A percentile compares a stretch with the other conserved stretches of the same genome.
Conservation (phyloP, 345 rosid species). For the Kandelia obovata region DNA sequence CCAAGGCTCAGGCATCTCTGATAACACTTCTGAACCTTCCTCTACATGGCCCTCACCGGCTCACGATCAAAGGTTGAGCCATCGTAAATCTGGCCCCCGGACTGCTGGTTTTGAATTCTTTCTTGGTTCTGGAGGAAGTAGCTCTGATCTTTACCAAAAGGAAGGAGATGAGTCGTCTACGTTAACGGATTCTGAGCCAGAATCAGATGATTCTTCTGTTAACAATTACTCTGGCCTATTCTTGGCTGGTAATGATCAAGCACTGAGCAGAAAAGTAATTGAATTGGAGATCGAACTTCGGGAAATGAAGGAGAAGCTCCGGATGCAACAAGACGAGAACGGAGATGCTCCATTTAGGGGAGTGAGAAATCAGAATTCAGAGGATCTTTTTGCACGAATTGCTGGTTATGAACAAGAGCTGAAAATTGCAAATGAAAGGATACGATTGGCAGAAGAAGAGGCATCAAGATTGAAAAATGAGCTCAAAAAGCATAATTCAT, state of each 20-base stretch:
- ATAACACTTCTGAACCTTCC: constrained; percentile 22
- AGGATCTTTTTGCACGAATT: constrained; percentile 34
- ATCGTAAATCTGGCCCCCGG: constrained; percentile 31
- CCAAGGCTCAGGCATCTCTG: constrained; percentile 34
- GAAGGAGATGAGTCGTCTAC: constrained; percentile 66
- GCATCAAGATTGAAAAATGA: constrained; percentile 41
- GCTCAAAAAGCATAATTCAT: constrained; percentile 33
- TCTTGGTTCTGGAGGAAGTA: constrained; percentile 46
- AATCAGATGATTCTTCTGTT: constrained; percentile 52
- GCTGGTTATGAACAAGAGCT: constrained; percentile 46
- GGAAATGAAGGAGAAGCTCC: constrained; percentile 25
- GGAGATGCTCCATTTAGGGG: constrained; percentile 25
- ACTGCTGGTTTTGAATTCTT: constrained; percentile 41
- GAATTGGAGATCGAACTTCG: constrained; percentile 33
- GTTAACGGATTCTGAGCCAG: constrained; percentile 72
- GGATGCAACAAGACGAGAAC: constrained; percentile 27
- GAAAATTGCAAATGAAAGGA: constrained; percentile 37
- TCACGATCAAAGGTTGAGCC: constrained; percentile 31
- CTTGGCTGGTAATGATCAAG: constrained; percentile 26
- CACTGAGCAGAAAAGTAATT: constrained; percentile 23
- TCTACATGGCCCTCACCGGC: constrained; percentile 35
- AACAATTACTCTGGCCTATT: constrained; percentile 37
- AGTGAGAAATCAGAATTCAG: constrained; percentile 31
- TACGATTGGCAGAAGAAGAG: constrained; percentile 59
- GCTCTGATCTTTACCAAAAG: constrained; percentile 48